A percentile compares a stretch with the other conserved stretches of the same genome.
These are phyloP conservation scores for Corrigiola litoralis DNA, from an alignment of 179 eudicot genomes.

Conservation along the genomic window DNA sequence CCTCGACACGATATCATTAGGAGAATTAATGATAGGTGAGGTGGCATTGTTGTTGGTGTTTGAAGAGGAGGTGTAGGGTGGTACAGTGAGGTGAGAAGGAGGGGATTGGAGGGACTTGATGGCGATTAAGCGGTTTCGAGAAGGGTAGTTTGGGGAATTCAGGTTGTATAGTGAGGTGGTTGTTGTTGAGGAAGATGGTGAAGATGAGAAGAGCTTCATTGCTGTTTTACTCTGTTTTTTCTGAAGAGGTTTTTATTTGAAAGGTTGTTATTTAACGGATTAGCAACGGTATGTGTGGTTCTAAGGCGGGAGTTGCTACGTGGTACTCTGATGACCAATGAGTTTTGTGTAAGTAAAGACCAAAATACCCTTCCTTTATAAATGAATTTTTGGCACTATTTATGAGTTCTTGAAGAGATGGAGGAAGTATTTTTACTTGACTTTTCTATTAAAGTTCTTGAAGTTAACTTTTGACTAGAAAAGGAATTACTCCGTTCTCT, in stretches of 20 bases:
- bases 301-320: conserved; percentile 17
- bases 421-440: too few relatives aligned
- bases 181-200: conserved; percentile 27
- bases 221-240: background rate
- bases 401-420: too few relatives aligned
- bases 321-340: conserved; percentile 11
- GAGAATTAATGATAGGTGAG: too few relatives aligned
- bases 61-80: conserved; percentile 21
- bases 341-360: background rate
- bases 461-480: too few relatives aligned
- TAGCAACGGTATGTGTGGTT: conserved; percentile 1
- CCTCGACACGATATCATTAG: conserved; percentile 8
- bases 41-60: conserved; percentile 17
- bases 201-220: conserved; percentile 31
- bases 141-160: conserved; percentile 21
- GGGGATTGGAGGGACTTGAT: conserved; percentile 30
- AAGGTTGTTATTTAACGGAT: conserved; percentile 1
- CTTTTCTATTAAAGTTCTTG: too few relatives aligned
- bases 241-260: background rate
- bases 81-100: conserved; percentile 27
- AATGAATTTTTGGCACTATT: too few relatives aligned
- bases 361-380: background rate
- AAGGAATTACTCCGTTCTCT: too few relatives aligned
- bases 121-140: conserved; percentile 18
- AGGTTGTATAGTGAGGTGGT: conserved; percentile 14